These are phyloP conservation scores for Eucalyptus cloeziana DNA, from an alignment of 345 rosid species.

Conservation along the genomic window DNA sequence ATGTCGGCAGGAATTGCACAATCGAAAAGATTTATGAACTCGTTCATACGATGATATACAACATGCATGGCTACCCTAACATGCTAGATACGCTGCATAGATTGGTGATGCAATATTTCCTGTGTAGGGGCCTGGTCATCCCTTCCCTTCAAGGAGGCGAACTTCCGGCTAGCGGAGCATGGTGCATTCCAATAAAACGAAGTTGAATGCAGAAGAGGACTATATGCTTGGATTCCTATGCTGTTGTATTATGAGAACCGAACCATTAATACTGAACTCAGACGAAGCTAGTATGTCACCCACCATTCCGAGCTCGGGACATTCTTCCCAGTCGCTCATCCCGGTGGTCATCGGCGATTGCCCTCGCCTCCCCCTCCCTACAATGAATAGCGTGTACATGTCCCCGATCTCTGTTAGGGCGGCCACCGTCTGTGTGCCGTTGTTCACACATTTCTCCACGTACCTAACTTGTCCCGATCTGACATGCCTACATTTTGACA, in stretches of 20 bases:
- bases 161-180: background rate
- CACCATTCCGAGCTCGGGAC: slow-evolving; percentile 59
- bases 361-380: slow-evolving; percentile 48
- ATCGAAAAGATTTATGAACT: background rate
- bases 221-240: slow-evolving; percentile 24
- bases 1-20: background rate
- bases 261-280: slow-evolving; percentile 35
- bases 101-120: background rate
- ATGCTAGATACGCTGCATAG: background rate
- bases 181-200: background rate
- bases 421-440: slow-evolving; percentile 30
- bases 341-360: slow-evolving; percentile 35
- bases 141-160: background rate
- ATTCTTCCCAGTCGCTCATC: slow-evolving; percentile 91
- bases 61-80: background rate
- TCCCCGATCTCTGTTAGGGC: slow-evolving; percentile 36
- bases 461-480: slow-evolving; percentile 44
- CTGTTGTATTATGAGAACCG: slow-evolving; percentile 67
- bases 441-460: slow-evolving; percentile 34
- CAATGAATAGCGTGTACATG: slow-evolving; percentile 48
- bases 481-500: slow-evolving; percentile 22
- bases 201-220: background rate
- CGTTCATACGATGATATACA: background rate
- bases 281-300: slow-evolving; percentile 66
- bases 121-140: background rate